Conservation (phyloP, 495 filamentous ascomycete genomes). For the Podospora pseudopauciseta region DNA sequence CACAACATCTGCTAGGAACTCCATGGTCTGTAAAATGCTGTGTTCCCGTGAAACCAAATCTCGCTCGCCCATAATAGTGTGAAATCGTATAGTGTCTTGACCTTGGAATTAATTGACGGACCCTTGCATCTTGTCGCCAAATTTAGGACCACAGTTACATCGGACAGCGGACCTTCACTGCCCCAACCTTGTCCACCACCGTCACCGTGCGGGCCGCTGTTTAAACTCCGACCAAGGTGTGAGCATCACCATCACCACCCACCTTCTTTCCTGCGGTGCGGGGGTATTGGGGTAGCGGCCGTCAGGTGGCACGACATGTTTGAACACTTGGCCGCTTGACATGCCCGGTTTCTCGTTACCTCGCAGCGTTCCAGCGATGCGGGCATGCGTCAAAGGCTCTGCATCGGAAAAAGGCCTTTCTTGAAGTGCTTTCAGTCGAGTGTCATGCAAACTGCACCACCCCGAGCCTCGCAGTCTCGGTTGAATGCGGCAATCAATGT, state of each 20-base stretch:
- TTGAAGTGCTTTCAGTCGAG: neutral
- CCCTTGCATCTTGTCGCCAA: slow-evolving; percentile 13
- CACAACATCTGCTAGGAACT: neutral
- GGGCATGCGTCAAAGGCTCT: neutral
- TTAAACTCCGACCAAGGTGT: slow-evolving; percentile 11
- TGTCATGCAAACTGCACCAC: neutral
- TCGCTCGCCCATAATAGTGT: neutral
- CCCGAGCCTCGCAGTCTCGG: neutral
- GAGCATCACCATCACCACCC: neutral
- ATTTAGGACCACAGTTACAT: slow-evolving; percentile 11
- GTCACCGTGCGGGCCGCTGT: slow-evolving; percentile 9
- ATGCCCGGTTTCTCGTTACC: slow-evolving; percentile 3
- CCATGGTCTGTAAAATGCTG: neutral
- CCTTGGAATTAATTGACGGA: slow-evolving; percentile 14
- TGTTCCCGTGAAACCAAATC: slow-evolving; percentile 5
- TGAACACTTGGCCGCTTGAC: neutral
- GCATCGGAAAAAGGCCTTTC: neutral
- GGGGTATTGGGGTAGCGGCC: neutral
- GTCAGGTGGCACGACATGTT: neutral
- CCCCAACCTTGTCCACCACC: slow-evolving; percentile 3
- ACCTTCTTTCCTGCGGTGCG: neutral
- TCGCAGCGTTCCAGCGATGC: slow-evolving; percentile 7
- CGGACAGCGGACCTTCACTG: slow-evolving; percentile 1
- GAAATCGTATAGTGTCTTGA: slow-evolving; percentile 4
- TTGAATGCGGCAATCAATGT: neutral